These are phyloP conservation scores for Aspergillus tanneri DNA, from an alignment of 2,329 filamentous ascomycete genomes.

Conservation along the genomic window DNA sequence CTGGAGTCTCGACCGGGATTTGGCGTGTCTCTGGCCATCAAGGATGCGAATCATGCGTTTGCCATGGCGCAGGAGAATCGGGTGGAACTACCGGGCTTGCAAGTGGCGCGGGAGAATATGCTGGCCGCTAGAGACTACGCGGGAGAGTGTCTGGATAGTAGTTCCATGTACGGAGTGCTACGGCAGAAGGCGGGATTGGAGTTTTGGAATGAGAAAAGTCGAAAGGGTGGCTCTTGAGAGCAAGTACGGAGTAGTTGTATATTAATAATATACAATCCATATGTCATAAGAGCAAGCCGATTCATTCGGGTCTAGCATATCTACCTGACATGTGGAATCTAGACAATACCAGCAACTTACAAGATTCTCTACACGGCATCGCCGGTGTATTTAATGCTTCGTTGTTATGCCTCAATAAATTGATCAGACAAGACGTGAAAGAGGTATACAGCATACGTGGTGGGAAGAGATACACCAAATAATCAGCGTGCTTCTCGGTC, in stretches of 20 bases:
- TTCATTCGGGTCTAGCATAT: no score
- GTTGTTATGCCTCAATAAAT: no score
- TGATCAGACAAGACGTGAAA: no score
- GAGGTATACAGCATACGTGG: no score
- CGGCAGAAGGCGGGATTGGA: slow-evolving; percentile 37
- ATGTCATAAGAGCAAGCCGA: neutral
- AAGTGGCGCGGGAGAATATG: slow-evolving; percentile 39
- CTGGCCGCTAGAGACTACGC: slow-evolving; percentile 36
- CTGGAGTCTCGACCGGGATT: slow-evolving; percentile 38
- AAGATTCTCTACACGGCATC: no score
- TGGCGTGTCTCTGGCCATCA: slow-evolving; percentile 39
- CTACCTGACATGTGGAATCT: no score
- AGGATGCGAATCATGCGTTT: slow-evolving; percentile 38
- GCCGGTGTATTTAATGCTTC: no score
- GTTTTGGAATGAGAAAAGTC: slow-evolving; percentile 43
- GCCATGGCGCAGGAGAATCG: slow-evolving; percentile 32
- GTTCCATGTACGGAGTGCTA: slow-evolving; percentile 39
- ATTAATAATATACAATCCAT: neutral
- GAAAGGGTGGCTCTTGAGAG: slow-evolving; percentile 20
- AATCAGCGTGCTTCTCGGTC: no score
- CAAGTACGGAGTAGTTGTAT: neutral
- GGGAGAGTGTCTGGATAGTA: slow-evolving; percentile 40
- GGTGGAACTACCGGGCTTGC: slow-evolving; percentile 34
- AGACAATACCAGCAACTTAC: no score
- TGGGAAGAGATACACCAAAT: no score